Base-by-base conservation (phyloP, 2,329 filamentous ascomycete genomes). In the Fusarium sororula region DNA sequence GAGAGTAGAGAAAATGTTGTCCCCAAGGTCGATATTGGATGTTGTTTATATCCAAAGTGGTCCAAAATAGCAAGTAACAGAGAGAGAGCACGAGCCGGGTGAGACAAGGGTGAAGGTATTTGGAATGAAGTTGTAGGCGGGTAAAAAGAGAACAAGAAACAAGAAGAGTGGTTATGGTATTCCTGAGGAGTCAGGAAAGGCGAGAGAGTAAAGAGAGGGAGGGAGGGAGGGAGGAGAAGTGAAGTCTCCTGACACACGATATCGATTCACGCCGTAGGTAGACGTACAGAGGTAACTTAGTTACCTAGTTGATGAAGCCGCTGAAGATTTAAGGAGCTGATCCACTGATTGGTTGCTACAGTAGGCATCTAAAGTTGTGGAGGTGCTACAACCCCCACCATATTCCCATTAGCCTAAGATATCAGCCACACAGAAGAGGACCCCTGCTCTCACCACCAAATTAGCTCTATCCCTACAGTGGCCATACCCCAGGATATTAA, bases 361-460 rank as follows among this genome's bases (percentile, higher is more conserved):
- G 48, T 44, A 69, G 64, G 54, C 45, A 69, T 30, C 48, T 57
- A 30, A 38, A 32, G 50, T 37, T 53, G 32, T 53, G 50, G 32
- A 53, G 32, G 47, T 54, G 69, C 24, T 54, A 54, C 47, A 30
- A 66, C 55, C 54, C 59, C 70, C 64, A 56, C 59, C 53, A 54
- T 68, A 66, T 47, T 42, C 26, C 47, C 69, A 73, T 62, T 73
- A 73, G 70, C 55, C 70, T 70, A 62, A 69, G 70, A 61, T 65
- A 48, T 68, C 56, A 75, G 74, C 74, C 68, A 76, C 63, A 65
- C 44, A 56, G 45, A 48, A 42, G 47, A 42, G 38, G 63, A 70
- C 68, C 58, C 65, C 53, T 71, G 69, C 39, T 63, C 70, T 70
- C 51, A 64, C 41, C 63, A 62, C 37, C 65, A 62, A 68, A 61